phyloP scores from a whole-genome alignment of 2,329 filamentous ascomycete genomes.

The Scedosporium aurantiacum region DNA sequence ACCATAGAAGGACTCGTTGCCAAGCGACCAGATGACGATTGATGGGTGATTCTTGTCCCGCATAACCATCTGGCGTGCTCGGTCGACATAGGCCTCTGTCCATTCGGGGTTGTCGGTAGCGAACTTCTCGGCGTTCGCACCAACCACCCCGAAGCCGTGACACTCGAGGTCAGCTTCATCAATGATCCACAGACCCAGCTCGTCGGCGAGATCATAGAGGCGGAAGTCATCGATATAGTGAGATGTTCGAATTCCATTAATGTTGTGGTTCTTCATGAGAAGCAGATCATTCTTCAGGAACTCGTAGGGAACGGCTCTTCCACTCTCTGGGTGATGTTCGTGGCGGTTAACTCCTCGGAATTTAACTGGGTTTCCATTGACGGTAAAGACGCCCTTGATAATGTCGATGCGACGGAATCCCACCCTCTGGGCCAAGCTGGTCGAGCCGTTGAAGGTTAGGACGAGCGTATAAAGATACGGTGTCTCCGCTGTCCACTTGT shows the following conservation, averaged over 20 bases:
- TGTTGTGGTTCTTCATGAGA: constrained; percentile 57
- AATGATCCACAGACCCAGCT: constrained; percentile 54
- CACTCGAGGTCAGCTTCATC: constrained; percentile 46
- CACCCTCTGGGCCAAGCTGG: constrained; percentile 37
- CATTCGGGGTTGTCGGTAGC: constrained; percentile 50
- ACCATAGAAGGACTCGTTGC: constrained; percentile 63
- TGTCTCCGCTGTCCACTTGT: constrained; percentile 60
- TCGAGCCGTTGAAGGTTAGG: constrained; percentile 22
- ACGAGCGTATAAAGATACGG: constrained; percentile 48
- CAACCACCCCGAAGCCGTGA: constrained; percentile 32
- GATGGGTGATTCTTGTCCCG: constrained; percentile 50
- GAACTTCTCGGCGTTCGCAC: constrained; percentile 29
- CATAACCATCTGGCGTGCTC: constrained; percentile 51
- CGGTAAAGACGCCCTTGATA: constrained; percentile 47
- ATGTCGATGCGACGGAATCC: constrained; percentile 55
- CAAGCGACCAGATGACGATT: constrained; percentile 60
- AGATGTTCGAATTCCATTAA: constrained; percentile 58
- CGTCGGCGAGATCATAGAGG: constrained; percentile 51
- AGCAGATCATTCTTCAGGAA: constrained; percentile 51
- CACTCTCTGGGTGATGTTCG: constrained; percentile 54
- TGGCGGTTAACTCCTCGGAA: constrained; percentile 61
- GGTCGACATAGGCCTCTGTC: constrained; percentile 55
- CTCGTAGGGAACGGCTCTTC: constrained; percentile 49
- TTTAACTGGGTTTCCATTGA: constrained; percentile 55
- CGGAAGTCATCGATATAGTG: constrained; percentile 54